Conservation (phyloP, 108 stramenopile species). For the Discostella pseudostelligera region DNA sequence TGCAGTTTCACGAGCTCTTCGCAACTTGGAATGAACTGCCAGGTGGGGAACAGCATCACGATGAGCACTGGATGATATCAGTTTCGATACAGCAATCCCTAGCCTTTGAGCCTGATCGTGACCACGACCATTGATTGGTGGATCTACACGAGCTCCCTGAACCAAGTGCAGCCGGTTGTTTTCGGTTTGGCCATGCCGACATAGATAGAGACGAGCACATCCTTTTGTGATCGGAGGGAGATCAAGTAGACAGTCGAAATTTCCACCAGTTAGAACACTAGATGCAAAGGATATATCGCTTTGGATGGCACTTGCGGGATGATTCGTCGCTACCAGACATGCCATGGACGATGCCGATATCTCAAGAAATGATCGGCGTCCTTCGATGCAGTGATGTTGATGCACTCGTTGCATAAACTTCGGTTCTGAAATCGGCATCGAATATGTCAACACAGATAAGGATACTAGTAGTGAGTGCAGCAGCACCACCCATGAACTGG, state of each 20-base stretch:
- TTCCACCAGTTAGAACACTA: constrained; percentile 3
- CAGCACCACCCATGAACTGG: background rate
- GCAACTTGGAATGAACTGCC: constrained; percentile 53
- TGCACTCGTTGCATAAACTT: background rate
- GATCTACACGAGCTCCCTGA: constrained; percentile 72
- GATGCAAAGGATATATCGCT: background rate
- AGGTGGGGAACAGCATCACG: constrained; percentile 25
- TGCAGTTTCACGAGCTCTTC: constrained; percentile 65
- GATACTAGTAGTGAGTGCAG: background rate
- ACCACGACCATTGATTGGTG: constrained; percentile 65
- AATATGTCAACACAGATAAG: background rate
- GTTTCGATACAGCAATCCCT: constrained; percentile 50
- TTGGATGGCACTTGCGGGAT: constrained; percentile 9
- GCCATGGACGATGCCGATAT: background rate
- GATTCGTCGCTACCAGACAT: background rate
- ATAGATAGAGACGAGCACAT: constrained; percentile 66
- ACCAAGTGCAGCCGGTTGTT: constrained; percentile 71
- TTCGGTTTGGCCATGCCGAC: constrained; percentile 86
- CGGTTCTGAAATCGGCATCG: background rate
- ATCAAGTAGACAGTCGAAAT: constrained; percentile 62
- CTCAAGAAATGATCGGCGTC: constrained; percentile 16
- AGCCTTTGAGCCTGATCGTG: constrained; percentile 46
- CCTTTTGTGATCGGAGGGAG: constrained; percentile 61
- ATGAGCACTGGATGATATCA: constrained; percentile 12
- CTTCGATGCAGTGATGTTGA: background rate